phyloP scores from a whole-genome alignment of 306 rosid genomes.

The Benincasa hispida region DNA sequence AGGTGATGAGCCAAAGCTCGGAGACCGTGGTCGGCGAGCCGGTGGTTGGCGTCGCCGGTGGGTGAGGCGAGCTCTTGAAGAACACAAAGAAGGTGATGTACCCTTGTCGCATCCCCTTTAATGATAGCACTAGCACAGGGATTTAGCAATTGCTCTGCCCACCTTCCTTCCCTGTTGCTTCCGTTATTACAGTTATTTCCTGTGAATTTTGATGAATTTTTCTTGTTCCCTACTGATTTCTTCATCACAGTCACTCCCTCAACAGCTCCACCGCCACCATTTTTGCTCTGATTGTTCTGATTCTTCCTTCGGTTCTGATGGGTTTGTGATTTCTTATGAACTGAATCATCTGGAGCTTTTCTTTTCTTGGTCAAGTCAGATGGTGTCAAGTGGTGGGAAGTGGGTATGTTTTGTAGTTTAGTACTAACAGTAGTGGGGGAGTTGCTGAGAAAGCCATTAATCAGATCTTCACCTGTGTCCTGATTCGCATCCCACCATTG shows the following conservation, averaged over 20 bases:
- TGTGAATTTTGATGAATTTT: constrained; percentile 25
- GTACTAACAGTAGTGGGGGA: constrained; percentile 20
- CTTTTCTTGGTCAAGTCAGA: constrained; percentile 52
- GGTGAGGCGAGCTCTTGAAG: constrained; percentile 72
- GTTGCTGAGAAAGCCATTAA: constrained; percentile 10
- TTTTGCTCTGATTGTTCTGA: constrained; percentile 21
- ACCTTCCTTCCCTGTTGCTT: constrained; percentile 72
- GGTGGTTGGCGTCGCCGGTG: constrained; percentile 75
- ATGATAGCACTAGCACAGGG: constrained; percentile 73
- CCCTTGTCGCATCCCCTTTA: constrained; percentile 41
- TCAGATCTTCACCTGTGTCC: constrained; percentile 27
- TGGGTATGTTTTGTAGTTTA: constrained; percentile 13
- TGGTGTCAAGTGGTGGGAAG: constrained; percentile 15
- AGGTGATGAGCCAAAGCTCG: constrained; percentile 44
- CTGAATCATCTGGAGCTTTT: constrained; percentile 21
- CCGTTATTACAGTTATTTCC: constrained; percentile 48
- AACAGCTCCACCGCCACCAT: constrained; percentile 14
- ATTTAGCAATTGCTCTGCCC: constrained; percentile 89
- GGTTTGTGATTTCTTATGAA: constrained; percentile 23
- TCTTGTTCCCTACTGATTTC: constrained; percentile 46
- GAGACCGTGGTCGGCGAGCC: constrained; percentile 67
- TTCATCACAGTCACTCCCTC: constrained; percentile 21
- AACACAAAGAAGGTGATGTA: constrained; percentile 72
- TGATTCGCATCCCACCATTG: constrained; percentile 54
- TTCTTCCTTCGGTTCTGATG: constrained; percentile 22